Percentiles rank a stretch among this genome's conserved stretches.
phyloP scores from a whole-genome alignment of 495 filamentous ascomycete genomes.

The Chaetomidium leptoderma region DNA sequence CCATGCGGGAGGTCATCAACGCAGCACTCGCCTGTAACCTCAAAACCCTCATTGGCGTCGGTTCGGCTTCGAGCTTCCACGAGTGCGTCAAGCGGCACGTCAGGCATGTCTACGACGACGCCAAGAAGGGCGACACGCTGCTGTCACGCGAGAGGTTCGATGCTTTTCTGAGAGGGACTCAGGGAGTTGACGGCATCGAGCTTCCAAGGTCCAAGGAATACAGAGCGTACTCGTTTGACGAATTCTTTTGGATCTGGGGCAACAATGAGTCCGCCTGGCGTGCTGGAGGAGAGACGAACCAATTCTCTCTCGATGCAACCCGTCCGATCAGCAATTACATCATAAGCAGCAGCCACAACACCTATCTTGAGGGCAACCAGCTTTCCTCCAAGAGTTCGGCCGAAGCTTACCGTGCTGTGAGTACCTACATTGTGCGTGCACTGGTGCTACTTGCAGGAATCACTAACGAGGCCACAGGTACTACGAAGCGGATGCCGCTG shows the following conservation, averaged over 20 bases:
- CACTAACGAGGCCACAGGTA: constrained; percentile 27
- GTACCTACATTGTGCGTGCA: neutral
- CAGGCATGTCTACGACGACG: constrained; percentile 32
- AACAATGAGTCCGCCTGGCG: constrained; percentile 33
- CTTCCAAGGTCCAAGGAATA: constrained; percentile 23
- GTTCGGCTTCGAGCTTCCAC: constrained; percentile 16
- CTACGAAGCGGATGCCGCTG: constrained; percentile 77
- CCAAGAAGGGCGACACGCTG: constrained; percentile 25
- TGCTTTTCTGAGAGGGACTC: constrained; percentile 36
- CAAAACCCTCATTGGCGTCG: constrained; percentile 10
- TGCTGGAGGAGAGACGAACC: constrained; percentile 27
- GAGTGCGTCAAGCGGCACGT: constrained; percentile 36
- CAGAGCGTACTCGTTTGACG: constrained; percentile 32
- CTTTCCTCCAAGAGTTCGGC: constrained; percentile 72
- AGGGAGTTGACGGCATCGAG: constrained; percentile 31
- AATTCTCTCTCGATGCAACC: constrained; percentile 36
- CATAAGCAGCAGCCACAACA: constrained; percentile 79
- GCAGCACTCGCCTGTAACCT: constrained; percentile 22
- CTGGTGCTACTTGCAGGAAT: neutral
- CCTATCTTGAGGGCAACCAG: constrained; percentile 87
- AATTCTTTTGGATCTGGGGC: constrained; percentile 43
- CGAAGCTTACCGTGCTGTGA: constrained; percentile 73
- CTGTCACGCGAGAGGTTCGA: constrained; percentile 35
- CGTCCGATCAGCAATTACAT: constrained; percentile 81
- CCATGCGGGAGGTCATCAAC: constrained; percentile 21